Base-by-base conservation (phyloP, 495 filamentous ascomycete species). In the Friedmanniomyces simplex region DNA sequence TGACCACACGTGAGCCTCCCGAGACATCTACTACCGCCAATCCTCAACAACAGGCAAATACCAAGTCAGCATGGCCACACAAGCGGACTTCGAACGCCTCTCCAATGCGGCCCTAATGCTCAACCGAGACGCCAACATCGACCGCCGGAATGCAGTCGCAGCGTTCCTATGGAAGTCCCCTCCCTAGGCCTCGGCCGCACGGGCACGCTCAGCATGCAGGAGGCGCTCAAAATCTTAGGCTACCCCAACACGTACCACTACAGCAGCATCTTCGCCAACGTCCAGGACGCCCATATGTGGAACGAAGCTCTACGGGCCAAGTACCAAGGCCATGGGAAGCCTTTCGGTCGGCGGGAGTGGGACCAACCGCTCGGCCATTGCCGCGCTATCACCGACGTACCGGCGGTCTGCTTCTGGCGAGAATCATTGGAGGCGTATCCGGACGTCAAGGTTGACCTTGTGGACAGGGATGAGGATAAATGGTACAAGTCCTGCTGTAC, bases 361-460 rank as follows among this genome's bases (percentile, higher is more conserved):
- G 64, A 67, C 37, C 49, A 57, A 11, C 20, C 62, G 24, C 52
- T 67, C 3, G 58, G 61, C 54, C 28, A 63, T 36, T 34, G 16
- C 32, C 50, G 46, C 24, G 60, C 63, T 7, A 28, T 57, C 13
- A 59, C 55, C 0, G 63, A 65, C 30, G 39, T 26, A 2, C 56
- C 56, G 0, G 14, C 22, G 12, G 26, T 47, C n/a, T 16, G 41
- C 8, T 63, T 63, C 52, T 59, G 56, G 57, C 2, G 22, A 0
- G 61, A 63, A 20, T 26, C 60, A 16, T 1, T 60, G 1, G 50
- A 49, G 4, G 55, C 60, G 2, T 63, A 60, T 21, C 61, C 61
- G 1, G 71, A 73, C 16, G 76, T 72, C 3, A 67, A 68, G 56
- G 64, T 76, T 25, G 69, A 77, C 36, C 65, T 76, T 11, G 72